A percentile compares a stretch with the other conserved stretches of the same genome.
Evolutionary conservation across 441 rosid species (phyloP).

Genomic region (Aleurites moluccanus): DNA sequence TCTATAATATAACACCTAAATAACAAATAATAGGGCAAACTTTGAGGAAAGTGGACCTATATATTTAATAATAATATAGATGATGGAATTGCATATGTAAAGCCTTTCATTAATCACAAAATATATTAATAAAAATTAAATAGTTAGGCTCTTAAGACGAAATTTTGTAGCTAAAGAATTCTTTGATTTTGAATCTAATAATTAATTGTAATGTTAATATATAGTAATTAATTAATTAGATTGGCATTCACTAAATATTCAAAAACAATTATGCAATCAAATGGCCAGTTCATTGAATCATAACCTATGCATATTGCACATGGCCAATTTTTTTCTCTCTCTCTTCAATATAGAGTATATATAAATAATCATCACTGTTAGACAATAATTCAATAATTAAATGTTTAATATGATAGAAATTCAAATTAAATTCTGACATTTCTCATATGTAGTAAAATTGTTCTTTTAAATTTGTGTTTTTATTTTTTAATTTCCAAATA

Average conservation of each 20-base stretch:
- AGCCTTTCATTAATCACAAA: constrained; percentile 18
- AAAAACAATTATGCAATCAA: constrained; percentile 22
- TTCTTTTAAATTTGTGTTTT: too few relatives aligned
- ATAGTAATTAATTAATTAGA: constrained; percentile 7
- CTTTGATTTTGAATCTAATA: constrained; percentile 5
- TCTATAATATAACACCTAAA: too few relatives aligned
- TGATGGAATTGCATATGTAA: constrained; percentile 24
- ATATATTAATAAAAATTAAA: too few relatives aligned
- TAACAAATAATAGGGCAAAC: neutral
- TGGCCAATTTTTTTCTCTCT: constrained; percentile 11
- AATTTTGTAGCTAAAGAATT: neutral
- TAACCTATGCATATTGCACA: constrained; percentile 26
- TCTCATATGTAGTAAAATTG: too few relatives aligned
- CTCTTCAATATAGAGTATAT: too few relatives aligned
- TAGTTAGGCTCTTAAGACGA: constrained; percentile 26
- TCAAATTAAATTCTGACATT: too few relatives aligned
- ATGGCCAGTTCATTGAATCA: constrained; percentile 31
- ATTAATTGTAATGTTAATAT: neutral
- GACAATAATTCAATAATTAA: too few relatives aligned
- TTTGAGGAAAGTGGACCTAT: constrained; percentile 12
- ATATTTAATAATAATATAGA: neutral
- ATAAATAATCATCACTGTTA: too few relatives aligned
- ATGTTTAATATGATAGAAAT: too few relatives aligned
- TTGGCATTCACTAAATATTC: constrained; percentile 3
- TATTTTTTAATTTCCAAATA: too few relatives aligned